Evolutionary conservation across 2,329 filamentous ascomycete species (phyloP).

Genomic region (Cercospora beticola): DNA sequence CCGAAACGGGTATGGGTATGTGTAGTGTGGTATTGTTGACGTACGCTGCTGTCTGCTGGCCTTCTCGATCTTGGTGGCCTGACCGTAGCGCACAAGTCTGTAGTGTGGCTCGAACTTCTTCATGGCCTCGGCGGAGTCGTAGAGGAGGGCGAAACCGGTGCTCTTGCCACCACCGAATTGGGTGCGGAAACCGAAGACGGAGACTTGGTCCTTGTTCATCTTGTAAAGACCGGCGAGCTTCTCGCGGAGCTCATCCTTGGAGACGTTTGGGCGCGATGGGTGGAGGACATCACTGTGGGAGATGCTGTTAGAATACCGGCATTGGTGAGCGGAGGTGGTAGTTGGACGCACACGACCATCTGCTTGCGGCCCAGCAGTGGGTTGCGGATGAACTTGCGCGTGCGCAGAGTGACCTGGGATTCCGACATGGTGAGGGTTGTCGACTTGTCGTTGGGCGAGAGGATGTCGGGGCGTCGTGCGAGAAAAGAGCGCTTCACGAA

Average conservation of each 20-base stretch:
- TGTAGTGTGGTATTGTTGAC: conserved; percentile 48
- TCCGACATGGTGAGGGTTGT: conserved; percentile 73
- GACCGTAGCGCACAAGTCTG: conserved; percentile 90
- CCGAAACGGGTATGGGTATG: conserved; percentile 15
- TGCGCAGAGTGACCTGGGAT: conserved; percentile 64
- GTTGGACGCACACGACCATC: conserved; percentile 81
- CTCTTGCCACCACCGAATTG: conserved; percentile 99
- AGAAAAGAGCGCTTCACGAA: conserved; percentile 8
- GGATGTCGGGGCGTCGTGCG: conserved; percentile 9
- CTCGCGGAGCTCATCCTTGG: conserved; percentile 95
- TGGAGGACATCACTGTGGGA: conserved; percentile 90
- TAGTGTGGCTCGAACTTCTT: conserved; percentile 99
- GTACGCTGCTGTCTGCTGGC: conserved; percentile 97
- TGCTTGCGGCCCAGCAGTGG: conserved; percentile 97
- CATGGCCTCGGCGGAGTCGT: conserved; percentile 96
- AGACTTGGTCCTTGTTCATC: conserved; percentile 95
- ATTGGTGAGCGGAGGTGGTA: conserved; percentile 1
- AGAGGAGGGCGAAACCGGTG: conserved; percentile 97
- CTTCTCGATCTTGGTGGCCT: conserved; percentile 94
- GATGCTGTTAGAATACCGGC: conserved; percentile 25
- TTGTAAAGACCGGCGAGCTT: conserved; percentile 98
- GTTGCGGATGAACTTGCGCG: conserved; percentile 99
- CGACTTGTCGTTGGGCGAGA: conserved; percentile 11
- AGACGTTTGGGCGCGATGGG: conserved; percentile 96
- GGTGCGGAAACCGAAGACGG: conserved; percentile 96